A percentile compares a stretch with the other conserved stretches of the same genome.
These are phyloP conservation scores for Iris macrosiphon DNA, from an alignment of 106 monocot genomes.

Conservation along the genomic window DNA sequence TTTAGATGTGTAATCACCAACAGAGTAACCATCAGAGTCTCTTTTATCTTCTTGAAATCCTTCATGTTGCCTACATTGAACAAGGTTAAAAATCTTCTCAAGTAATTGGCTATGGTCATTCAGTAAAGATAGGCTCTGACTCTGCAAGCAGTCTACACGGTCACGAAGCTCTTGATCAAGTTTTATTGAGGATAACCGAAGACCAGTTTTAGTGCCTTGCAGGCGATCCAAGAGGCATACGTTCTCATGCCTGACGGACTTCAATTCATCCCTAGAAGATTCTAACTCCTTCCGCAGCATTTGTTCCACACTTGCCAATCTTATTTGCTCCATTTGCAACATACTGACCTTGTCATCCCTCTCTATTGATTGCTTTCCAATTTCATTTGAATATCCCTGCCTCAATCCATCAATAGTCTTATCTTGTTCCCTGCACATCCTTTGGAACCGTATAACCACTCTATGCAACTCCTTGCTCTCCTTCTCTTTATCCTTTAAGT, in stretches of 20 bases:
- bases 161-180: slow-evolving; percentile 56
- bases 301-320: slow-evolving; percentile 78
- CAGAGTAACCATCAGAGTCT: slow-evolving; percentile 25
- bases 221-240: slow-evolving; percentile 45
- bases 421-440: slow-evolving; percentile 69
- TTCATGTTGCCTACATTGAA: slow-evolving; percentile 26
- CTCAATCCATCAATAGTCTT: slow-evolving; percentile 71
- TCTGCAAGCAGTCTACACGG: slow-evolving; percentile 50
- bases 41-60: slow-evolving; percentile 9
- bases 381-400: slow-evolving; percentile 39
- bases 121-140: slow-evolving; percentile 46
- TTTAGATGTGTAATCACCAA: slow-evolving; percentile 42
- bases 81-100: slow-evolving; percentile 32
- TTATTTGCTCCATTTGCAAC: slow-evolving; percentile 61
- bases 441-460: slow-evolving; percentile 51
- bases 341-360: slow-evolving; percentile 25
- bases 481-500: slow-evolving; percentile 51
- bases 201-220: slow-evolving; percentile 25
- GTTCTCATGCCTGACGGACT: slow-evolving; percentile 71
- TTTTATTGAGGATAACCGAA: slow-evolving; percentile 20
- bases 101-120: slow-evolving; percentile 41
- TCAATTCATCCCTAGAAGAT: slow-evolving; percentile 49
- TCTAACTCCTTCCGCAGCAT: slow-evolving; percentile 72
- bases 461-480: slow-evolving; percentile 70
- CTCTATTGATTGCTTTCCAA: slow-evolving; percentile 24